Percentiles rank a stretch among this genome's conserved stretches.
Conservation (phyloP, 225 moss, liverwort and hornwort species). For the Marchantia polymorpha region DNA sequence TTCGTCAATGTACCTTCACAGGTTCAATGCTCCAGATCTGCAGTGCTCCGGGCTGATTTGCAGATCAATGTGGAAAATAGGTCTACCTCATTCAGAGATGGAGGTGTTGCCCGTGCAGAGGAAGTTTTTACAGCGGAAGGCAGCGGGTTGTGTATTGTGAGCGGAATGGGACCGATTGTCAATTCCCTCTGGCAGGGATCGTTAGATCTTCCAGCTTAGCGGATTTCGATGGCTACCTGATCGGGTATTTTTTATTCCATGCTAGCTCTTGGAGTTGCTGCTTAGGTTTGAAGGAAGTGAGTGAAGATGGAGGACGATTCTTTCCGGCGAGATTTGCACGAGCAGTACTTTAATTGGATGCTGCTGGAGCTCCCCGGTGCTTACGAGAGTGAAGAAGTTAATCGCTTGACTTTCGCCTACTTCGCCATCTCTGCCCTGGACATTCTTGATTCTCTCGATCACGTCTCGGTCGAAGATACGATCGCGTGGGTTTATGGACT, state of each 20-base stretch:
- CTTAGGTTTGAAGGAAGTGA: neutral
- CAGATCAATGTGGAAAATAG: neutral
- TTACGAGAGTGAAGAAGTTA: conserved; percentile 58
- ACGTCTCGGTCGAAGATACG: conserved; percentile 63
- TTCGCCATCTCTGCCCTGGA: conserved; percentile 89
- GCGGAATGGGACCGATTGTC: neutral
- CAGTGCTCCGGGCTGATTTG: neutral
- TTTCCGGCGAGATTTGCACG: conserved; percentile 47
- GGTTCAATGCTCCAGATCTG: neutral
- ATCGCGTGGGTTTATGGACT: conserved; percentile 89
- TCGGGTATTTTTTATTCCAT: neutral
- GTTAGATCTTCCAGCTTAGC: neutral
- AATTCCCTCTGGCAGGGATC: too few relatives aligned
- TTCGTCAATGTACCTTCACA: neutral
- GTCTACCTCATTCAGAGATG: neutral
- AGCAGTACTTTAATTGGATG: conserved; percentile 67
- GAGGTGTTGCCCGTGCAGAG: neutral
- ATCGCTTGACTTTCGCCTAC: conserved; percentile 78
- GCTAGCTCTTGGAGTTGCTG: neutral
- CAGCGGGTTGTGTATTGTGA: neutral
- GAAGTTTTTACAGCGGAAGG: neutral
- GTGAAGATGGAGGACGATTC: conserved; percentile 9
- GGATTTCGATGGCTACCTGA: neutral
- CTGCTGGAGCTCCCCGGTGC: conserved; percentile 59
- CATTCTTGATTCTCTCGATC: conserved; percentile 69